phyloP scores from a whole-genome alignment of 2,329 filamentous ascomycete genomes.

The Orbilia blumenaviensis region DNA sequence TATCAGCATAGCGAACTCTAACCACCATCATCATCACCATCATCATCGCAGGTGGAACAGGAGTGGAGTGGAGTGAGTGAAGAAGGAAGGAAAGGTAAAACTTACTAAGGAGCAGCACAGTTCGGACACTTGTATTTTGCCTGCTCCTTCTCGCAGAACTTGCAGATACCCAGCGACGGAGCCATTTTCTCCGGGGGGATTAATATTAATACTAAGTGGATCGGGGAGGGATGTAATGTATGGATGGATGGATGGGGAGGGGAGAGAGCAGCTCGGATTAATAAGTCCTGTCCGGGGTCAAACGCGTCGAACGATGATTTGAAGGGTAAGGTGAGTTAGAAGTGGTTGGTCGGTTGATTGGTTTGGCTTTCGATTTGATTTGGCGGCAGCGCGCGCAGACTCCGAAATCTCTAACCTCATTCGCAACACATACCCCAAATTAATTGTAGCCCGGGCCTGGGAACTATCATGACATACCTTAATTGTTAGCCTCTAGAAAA shows the following conservation, averaged over 20 bases:
- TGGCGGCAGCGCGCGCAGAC: constrained; percentile 6
- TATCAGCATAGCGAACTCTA: neutral
- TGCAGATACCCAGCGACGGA: constrained; percentile 51
- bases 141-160: constrained; percentile 53
- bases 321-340: neutral
- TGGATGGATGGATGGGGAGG: neutral
- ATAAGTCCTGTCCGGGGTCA: constrained; percentile 9
- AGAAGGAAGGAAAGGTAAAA: neutral
- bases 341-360: constrained; percentile 20
- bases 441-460: neutral
- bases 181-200: constrained; percentile 45
- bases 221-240: too few species aligned
- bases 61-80: too few species aligned
- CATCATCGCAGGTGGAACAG: neutral
- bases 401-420: constrained; percentile 46
- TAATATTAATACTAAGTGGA: too few species aligned
- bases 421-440: constrained; percentile 49
- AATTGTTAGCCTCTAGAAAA: too few species aligned
- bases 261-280: too few species aligned
- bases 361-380: neutral
- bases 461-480: constrained; percentile 21
- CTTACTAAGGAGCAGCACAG: constrained; percentile 52
- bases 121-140: constrained; percentile 53
- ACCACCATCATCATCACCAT: neutral
- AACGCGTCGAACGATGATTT: too few species aligned